phyloP scores from a whole-genome alignment of 2,329 filamentous ascomycete species.

The Chaetomium sp. region DNA sequence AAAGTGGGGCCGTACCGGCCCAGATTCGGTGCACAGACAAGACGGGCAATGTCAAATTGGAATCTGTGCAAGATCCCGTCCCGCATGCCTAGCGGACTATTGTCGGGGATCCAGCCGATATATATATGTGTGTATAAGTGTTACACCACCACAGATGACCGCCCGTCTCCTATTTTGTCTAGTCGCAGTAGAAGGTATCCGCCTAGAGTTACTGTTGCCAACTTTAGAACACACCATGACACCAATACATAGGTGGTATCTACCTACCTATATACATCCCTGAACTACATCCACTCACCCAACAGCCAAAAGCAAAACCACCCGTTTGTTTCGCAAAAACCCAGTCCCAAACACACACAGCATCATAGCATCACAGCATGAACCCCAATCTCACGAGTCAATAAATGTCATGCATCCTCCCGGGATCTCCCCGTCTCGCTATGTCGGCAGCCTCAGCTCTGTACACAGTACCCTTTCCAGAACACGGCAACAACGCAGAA shows the following conservation, averaged over 20 bases:
- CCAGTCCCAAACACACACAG: background rate
- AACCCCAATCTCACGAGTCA: background rate
- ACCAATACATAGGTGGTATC: no score
- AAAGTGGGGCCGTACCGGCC: background rate
- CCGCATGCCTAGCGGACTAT: background rate
- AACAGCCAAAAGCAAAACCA: background rate
- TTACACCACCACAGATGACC: background rate
- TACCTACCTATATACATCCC: no score
- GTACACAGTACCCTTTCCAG: background rate
- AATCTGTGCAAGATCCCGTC: slow-evolving; percentile 1
- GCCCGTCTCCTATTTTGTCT: background rate
- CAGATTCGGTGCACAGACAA: background rate
- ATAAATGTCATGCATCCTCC: slow-evolving; percentile 18
- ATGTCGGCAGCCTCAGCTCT: slow-evolving; percentile 2
- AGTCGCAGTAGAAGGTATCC: background rate
- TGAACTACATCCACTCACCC: background rate
- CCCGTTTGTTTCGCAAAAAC: background rate
- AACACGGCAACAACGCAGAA: background rate
- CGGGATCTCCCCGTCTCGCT: slow-evolving; percentile 20
- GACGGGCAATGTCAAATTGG: background rate
- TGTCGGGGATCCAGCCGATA: background rate
- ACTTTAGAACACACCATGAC: no score
- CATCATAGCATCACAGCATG: slow-evolving; percentile 20
- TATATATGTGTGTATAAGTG: background rate
- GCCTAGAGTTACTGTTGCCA: background rate